These are phyloP conservation scores for Ophiostoma sp. DNA, from an alignment of 2,329 filamentous ascomycete genomes.

Conservation along the genomic window DNA sequence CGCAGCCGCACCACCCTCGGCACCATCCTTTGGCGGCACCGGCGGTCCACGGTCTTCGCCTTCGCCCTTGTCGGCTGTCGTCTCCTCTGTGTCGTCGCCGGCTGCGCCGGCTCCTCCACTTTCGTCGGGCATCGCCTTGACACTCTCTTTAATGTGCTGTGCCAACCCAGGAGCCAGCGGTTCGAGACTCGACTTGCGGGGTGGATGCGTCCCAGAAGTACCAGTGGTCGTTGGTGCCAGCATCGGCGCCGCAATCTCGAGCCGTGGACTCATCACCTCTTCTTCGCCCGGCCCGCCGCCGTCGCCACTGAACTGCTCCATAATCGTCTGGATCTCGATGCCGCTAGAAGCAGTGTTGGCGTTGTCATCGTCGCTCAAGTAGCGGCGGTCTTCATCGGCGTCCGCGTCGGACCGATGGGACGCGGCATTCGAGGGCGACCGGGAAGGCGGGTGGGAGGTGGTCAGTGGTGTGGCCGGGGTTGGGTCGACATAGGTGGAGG, in stretches of 20 bases:
- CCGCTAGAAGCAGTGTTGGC: slow-evolving; percentile 32
- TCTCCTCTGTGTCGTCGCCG: background rate
- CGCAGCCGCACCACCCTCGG: slow-evolving; percentile 36
- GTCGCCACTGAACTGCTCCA: slow-evolving; percentile 87
- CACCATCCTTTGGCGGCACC: slow-evolving; percentile 59
- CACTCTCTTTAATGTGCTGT: slow-evolving; percentile 48
- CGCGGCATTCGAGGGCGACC: slow-evolving; percentile 58
- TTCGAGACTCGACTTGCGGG: slow-evolving; percentile 83
- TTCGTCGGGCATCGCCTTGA: slow-evolving; percentile 35
- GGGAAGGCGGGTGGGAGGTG: slow-evolving; percentile 55
- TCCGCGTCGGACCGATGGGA: slow-evolving; percentile 51
- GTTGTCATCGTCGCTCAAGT: slow-evolving; percentile 58
- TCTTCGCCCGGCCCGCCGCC: slow-evolving; percentile 70
- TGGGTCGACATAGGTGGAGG: slow-evolving; percentile 56
- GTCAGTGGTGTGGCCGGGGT: slow-evolving; percentile 56
- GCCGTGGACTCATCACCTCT: slow-evolving; percentile 87
- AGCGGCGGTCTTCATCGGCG: slow-evolving; percentile 55
- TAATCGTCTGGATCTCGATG: slow-evolving; percentile 93
- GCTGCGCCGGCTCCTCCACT: background rate
- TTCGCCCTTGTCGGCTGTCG: slow-evolving; percentile 37
- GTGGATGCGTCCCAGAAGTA: slow-evolving; percentile 57
- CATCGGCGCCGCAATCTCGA: slow-evolving; percentile 80
- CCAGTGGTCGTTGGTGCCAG: slow-evolving; percentile 52
- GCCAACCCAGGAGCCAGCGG: slow-evolving; percentile 57
- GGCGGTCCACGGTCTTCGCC: slow-evolving; percentile 52